These are phyloP conservation scores for Rhynchospora breviuscula DNA, from an alignment of 176 grass and related monocot genomes.

Conservation along the genomic window DNA sequence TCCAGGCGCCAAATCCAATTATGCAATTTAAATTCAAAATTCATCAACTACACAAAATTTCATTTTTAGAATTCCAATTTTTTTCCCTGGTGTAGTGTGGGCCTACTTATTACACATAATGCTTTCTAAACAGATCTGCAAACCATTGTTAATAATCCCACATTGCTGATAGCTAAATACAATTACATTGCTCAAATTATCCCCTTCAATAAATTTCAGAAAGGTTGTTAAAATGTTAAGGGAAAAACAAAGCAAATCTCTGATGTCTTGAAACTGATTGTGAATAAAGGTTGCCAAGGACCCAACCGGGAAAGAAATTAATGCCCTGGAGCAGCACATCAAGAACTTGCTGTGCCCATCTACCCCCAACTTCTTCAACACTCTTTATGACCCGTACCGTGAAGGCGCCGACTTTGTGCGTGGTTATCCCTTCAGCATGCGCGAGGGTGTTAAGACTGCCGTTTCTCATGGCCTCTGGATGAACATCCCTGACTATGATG, in stretches of 20 bases:
- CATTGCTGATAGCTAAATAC: background rate
- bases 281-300: slow-evolving; percentile 70
- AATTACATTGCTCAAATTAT: background rate
- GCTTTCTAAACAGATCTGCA: background rate
- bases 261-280: background rate
- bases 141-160: background rate
- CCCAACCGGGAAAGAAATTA: slow-evolving; percentile 81
- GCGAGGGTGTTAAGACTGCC: slow-evolving; percentile 64
- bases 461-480: slow-evolving; percentile 88
- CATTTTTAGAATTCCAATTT: background rate
- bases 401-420: slow-evolving; percentile 83
- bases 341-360: slow-evolving; percentile 72
- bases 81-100: background rate
- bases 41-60: background rate
- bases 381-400: slow-evolving; percentile 81
- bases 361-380: slow-evolving; percentile 91
- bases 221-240: background rate
- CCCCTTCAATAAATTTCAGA: background rate
- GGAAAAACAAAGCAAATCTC: background rate
- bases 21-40: background rate
- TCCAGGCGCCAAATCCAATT: background rate
- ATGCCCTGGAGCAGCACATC: slow-evolving; percentile 91
- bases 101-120: background rate
- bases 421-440: slow-evolving; percentile 88
- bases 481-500: slow-evolving; percentile 97